A percentile compares a stretch with the other conserved stretches of the same genome.
Conservation (phyloP, 169 alveolate species). For the Neospora caninum region DNA sequence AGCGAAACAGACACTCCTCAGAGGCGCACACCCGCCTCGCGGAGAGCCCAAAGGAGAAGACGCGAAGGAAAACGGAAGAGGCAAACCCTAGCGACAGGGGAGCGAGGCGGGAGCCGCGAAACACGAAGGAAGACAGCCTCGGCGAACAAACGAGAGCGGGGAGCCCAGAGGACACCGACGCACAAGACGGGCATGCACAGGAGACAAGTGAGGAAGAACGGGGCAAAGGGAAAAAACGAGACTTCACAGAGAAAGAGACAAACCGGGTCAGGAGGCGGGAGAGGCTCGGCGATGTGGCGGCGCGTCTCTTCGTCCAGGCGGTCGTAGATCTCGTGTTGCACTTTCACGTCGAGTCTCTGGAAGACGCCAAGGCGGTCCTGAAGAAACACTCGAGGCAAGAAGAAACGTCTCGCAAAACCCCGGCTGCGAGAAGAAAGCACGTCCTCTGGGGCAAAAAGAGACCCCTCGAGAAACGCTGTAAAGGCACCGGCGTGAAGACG, state of each 20-base stretch:
- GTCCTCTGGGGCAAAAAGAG: too few species aligned
- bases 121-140: too few species aligned
- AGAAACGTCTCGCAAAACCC: too few species aligned
- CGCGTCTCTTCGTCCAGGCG: neutral
- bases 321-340: conserved; percentile 27
- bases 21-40: too few species aligned
- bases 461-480: too few species aligned
- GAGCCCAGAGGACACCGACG: neutral
- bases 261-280: neutral
- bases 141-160: neutral
- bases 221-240: neutral
- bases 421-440: too few species aligned
- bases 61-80: too few species aligned
- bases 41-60: too few species aligned
- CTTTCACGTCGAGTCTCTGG: neutral
- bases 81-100: too few species aligned
- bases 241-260: neutral
- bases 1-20: too few species aligned
- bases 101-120: too few species aligned
- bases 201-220: neutral
- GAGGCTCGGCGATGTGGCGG: neutral
- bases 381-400: neutral
- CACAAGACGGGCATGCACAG: neutral
- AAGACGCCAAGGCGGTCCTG: neutral
- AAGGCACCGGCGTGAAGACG: too few species aligned